A percentile compares a stretch with the other conserved stretches of the same genome.
Evolutionary conservation across 2,329 filamentous ascomycete species (phyloP).

Genomic region (Cladorrhinum sp.): DNA sequence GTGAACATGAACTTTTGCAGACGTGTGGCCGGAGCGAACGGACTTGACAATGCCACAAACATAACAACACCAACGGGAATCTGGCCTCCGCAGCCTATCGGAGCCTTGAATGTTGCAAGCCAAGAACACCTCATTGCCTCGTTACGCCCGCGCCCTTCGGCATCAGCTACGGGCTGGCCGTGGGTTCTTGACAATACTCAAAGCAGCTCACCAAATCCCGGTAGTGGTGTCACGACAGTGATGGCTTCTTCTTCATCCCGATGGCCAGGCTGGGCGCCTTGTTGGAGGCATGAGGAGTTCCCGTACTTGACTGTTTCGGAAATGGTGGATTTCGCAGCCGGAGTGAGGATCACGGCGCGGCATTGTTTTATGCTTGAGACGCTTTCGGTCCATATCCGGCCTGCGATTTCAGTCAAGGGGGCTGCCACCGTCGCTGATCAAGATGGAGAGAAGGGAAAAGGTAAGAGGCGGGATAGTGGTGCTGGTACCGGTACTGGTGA

Average conservation of each 20-base stretch:
- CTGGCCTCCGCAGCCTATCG: not conserved
- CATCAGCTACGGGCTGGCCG: conserved; percentile 10
- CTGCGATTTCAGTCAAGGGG: conserved; percentile 36
- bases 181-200: conserved; percentile 9
- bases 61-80: not conserved
- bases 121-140: not conserved
- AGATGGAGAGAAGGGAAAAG: conserved; percentile 20
- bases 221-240: not conserved
- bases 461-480: conserved; percentile 27
- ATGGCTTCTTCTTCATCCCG: not conserved
- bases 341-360: conserved; percentile 44
- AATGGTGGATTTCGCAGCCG: conserved; percentile 43
- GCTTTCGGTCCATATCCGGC: conserved; percentile 43
- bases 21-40: conserved; percentile 26
- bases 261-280: conserved; percentile 39
- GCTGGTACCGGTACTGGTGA: conserved; percentile 19
- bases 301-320: conserved; percentile 49
- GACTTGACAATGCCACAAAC: not conserved
- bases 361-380: conserved; percentile 48
- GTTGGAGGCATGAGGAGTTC: conserved; percentile 55
- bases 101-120: not conserved
- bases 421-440: conserved; percentile 14
- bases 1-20: conserved; percentile 44
- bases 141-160: not conserved
- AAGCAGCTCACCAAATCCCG: not conserved